phyloP scores from a whole-genome alignment of 2,329 filamentous ascomycete species.

The Trichothecium sympodiale region DNA sequence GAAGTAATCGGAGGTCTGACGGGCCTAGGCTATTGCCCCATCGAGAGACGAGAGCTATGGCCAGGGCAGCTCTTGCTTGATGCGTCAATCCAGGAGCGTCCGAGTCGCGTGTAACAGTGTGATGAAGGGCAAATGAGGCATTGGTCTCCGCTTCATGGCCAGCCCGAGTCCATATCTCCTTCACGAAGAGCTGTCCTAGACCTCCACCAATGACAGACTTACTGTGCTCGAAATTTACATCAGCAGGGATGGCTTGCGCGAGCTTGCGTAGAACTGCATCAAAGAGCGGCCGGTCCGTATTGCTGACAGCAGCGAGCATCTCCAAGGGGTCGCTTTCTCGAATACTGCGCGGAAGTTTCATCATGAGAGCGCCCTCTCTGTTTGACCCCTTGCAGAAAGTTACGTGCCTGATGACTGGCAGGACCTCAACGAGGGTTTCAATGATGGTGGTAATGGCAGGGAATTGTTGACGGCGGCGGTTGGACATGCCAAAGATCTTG shows the following conservation, averaged over 20 bases:
- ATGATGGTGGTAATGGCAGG: conserved; percentile 74
- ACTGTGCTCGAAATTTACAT: conserved; percentile 18
- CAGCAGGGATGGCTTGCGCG: conserved; percentile 28
- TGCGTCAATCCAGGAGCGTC: conserved; percentile 66
- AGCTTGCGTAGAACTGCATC: conserved; percentile 27
- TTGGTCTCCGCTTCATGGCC: conserved; percentile 41
- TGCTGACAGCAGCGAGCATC: conserved; percentile 16
- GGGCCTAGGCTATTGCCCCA: conserved; percentile 55
- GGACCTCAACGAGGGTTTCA: conserved; percentile 56
- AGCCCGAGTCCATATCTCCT: conserved; percentile 38
- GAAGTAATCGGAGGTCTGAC: conserved; percentile 31
- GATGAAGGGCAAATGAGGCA: conserved; percentile 60
- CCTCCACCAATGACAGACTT: conserved; percentile 31
- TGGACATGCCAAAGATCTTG: conserved; percentile 68
- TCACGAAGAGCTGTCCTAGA: conserved; percentile 32
- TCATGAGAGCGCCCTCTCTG: conserved; percentile 70
- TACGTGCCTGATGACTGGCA: conserved; percentile 61
- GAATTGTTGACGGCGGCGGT: conserved; percentile 68
- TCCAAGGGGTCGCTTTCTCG: conserved; percentile 56
- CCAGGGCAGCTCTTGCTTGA: conserved; percentile 57
- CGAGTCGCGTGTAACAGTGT: conserved; percentile 57
- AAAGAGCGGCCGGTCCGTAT: conserved; percentile 17
- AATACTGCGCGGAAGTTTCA: conserved; percentile 48
- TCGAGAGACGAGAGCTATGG: conserved; percentile 59
- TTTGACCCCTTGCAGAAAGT: conserved; percentile 85